A percentile compares a stretch with the other conserved stretches of the same genome.
Conservation (phyloP, 2,329 filamentous ascomycete genomes). For the Penicillium sp. region DNA sequence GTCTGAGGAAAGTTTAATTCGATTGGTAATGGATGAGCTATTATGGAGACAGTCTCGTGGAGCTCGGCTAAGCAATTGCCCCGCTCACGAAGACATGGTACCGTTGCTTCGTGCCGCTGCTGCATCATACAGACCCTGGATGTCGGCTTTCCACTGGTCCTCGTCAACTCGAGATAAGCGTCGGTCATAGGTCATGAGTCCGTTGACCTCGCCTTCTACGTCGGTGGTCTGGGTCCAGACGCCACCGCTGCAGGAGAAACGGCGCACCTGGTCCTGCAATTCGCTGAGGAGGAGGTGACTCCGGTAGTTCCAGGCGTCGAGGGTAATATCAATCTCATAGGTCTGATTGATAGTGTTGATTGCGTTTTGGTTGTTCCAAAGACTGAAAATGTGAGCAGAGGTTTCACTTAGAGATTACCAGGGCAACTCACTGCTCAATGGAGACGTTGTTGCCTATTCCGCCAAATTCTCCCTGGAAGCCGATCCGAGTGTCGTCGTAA, state of each 20-base stretch:
- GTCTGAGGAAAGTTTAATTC: background rate
- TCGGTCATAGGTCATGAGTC: constrained; percentile 68
- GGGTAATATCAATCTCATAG: constrained; percentile 63
- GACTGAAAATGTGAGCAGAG: constrained; percentile 36
- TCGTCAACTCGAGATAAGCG: constrained; percentile 56
- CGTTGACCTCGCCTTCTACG: constrained; percentile 73
- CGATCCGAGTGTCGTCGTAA: constrained; percentile 61
- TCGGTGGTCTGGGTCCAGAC: constrained; percentile 75
- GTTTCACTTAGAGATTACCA: background rate
- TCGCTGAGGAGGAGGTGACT: constrained; percentile 54
- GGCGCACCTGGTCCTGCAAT: constrained; percentile 50
- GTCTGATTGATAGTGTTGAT: constrained; percentile 64
- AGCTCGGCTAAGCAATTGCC: background rate
- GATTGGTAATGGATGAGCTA: background rate
- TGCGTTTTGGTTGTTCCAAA: constrained; percentile 64
- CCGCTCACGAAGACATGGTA: background rate
- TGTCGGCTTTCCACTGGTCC: constrained; percentile 61
- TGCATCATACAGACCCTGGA: constrained; percentile 60
- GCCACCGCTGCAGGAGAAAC: constrained; percentile 64
- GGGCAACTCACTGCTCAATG: constrained; percentile 55
- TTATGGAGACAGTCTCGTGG: background rate
- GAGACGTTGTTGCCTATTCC: constrained; percentile 67
- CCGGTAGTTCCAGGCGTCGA: constrained; percentile 67
- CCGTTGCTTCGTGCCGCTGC: constrained; percentile 35
- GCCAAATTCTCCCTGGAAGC: constrained; percentile 70